These are phyloP conservation scores for Thalassiosira hispida DNA, from an alignment of 352 stramenopile genomes.

Conservation along the genomic window DNA sequence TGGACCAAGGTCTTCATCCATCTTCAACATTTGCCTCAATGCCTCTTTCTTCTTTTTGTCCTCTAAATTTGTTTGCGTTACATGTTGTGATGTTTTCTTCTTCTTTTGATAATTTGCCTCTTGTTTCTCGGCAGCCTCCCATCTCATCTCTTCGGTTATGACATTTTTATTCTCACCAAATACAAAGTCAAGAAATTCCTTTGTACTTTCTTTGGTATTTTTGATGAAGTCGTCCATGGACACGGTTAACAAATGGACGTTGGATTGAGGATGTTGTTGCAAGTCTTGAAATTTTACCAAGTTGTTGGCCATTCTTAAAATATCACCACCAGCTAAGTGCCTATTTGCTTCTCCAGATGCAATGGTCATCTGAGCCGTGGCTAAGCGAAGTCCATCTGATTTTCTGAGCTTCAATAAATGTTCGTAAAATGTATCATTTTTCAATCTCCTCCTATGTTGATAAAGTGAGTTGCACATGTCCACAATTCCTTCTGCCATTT, in stretches of 20 bases:
- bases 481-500: constrained; percentile 6
- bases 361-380: constrained; percentile 49
- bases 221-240: constrained; percentile 49
- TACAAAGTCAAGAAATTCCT: constrained; percentile 51
- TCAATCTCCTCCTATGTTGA: neutral
- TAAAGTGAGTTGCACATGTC: constrained; percentile 34
- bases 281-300: constrained; percentile 50
- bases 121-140: neutral
- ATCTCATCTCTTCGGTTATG: constrained; percentile 25
- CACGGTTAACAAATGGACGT: constrained; percentile 40
- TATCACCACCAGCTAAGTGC: constrained; percentile 42
- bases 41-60: constrained; percentile 23
- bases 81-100: constrained; percentile 1
- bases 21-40: constrained; percentile 8
- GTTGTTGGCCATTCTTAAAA: constrained; percentile 52
- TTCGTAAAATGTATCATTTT: constrained; percentile 47
- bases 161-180: constrained; percentile 28
- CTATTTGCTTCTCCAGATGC: constrained; percentile 29
- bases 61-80: constrained; percentile 27
- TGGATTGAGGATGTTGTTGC: constrained; percentile 1
- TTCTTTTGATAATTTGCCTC: neutral
- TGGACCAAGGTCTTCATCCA: constrained; percentile 25
- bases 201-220: constrained; percentile 28
- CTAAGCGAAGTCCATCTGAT: constrained; percentile 27
- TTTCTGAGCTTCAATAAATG: constrained; percentile 26